Evolutionary conservation across 1,284 basidiomycete genomes (phyloP).

Genomic region (Moesziomyces sp.): DNA sequence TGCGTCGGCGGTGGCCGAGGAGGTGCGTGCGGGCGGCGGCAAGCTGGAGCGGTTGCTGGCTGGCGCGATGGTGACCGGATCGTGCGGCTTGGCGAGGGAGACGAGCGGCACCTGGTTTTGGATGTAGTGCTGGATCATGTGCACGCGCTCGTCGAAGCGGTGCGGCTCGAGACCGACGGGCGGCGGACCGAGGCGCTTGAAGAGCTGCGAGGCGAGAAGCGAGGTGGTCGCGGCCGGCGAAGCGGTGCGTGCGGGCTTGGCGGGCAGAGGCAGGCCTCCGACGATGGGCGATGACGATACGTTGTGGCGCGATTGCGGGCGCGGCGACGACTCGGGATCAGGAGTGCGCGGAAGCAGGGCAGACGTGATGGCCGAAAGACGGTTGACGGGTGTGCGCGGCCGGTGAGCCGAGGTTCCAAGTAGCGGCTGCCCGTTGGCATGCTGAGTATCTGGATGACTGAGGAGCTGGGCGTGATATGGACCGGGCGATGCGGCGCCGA

Average conservation of each 20-base stretch:
- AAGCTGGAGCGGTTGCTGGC: slow-evolving; percentile 5
- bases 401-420: background rate
- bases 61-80: too few species aligned
- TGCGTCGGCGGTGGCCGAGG: background rate
- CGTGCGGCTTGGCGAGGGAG: background rate
- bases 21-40: background rate
- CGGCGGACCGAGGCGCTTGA: slow-evolving; percentile 35
- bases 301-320: background rate
- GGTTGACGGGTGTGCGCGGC: background rate
- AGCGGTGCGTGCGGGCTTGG: background rate
- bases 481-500: too few species aligned
- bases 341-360: background rate
- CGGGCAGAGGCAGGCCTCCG: slow-evolving; percentile 10
- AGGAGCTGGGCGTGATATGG: too few species aligned
- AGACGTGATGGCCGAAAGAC: background rate
- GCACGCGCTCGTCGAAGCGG: slow-evolving; percentile 12
- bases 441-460: too few species aligned
- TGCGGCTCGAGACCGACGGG: slow-evolving; percentile 18
- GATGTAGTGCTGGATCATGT: slow-evolving; percentile 16
- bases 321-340: background rate
- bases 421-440: background rate
- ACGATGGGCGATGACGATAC: slow-evolving; percentile 2
- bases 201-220: slow-evolving; percentile 14
- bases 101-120: slow-evolving; percentile 6
- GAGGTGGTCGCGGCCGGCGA: background rate